Evolutionary conservation across 441 rosid species (phyloP).

Genomic region (Isatis lusitanica): DNA sequence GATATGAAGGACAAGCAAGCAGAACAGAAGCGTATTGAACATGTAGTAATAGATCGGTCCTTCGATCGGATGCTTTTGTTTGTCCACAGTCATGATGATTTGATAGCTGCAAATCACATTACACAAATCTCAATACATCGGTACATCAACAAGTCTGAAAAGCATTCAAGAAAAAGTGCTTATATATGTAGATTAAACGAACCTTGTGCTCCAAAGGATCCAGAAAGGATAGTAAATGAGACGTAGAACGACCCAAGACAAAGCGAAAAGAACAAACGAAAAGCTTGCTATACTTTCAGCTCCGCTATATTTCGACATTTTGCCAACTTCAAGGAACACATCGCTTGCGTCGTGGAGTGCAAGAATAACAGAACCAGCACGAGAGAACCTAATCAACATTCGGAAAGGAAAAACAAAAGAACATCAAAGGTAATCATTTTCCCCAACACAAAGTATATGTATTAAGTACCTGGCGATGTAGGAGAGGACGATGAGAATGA

Average conservation of each 20-base stretch:
- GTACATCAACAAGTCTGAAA: neutral
- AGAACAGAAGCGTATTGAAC: slow-evolving; percentile 56
- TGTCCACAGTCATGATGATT: slow-evolving; percentile 48
- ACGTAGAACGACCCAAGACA: slow-evolving; percentile 54
- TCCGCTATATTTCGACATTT: slow-evolving; percentile 67
- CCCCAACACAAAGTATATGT: neutral
- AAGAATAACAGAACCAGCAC: slow-evolving; percentile 55
- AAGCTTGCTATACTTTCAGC: slow-evolving; percentile 47
- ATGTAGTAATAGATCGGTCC: slow-evolving; percentile 56
- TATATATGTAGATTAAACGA: neutral
- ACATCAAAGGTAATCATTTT: neutral
- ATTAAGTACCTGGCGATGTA: slow-evolving; percentile 44
- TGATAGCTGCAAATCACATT: slow-evolving; percentile 48
- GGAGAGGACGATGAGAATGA: slow-evolving; percentile 51
- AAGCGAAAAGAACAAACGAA: slow-evolving; percentile 48
- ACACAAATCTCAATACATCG: neutral
- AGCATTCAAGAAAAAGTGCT: neutral
- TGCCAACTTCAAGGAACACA: slow-evolving; percentile 62
- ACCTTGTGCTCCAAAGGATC: slow-evolving; percentile 69
- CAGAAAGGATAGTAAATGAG: slow-evolving; percentile 55
- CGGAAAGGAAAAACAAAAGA: neutral
- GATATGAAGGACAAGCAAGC: slow-evolving; percentile 51
- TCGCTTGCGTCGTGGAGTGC: slow-evolving; percentile 65
- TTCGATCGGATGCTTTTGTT: slow-evolving; percentile 47
- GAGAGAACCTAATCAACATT: slow-evolving; percentile 45